Percentiles rank a stretch among this genome's conserved stretches.
Evolutionary conservation across 306 rosid genomes (phyloP).

Genomic region (Vigna mungo): DNA sequence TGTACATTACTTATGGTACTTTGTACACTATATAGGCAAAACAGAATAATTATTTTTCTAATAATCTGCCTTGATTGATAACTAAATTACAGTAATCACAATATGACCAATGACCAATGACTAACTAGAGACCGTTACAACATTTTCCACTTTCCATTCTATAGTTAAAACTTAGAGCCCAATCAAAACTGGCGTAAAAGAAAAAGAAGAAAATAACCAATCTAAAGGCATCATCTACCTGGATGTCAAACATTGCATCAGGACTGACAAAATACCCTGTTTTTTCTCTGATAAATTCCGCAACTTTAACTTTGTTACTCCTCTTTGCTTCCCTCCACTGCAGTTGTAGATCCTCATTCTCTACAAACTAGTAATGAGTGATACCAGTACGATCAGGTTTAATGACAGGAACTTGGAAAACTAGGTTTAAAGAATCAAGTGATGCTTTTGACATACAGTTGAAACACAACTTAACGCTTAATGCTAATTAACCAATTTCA

Average conservation of each 20-base stretch:
- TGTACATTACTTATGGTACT: not conserved
- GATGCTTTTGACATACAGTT: constrained; percentile 24
- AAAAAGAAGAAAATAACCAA: constrained; percentile 17
- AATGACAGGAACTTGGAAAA: constrained; percentile 32
- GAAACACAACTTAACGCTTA: constrained; percentile 21
- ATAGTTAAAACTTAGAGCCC: constrained; percentile 22
- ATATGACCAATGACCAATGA: not conserved
- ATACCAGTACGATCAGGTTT: constrained; percentile 45
- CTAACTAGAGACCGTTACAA: not conserved
- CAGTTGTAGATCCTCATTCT: constrained; percentile 79
- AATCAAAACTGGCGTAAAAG: constrained; percentile 17
- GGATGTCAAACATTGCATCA: constrained; percentile 94
- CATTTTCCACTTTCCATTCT: constrained; percentile 30
- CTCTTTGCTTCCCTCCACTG: constrained; percentile 90
- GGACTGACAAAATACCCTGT: constrained; percentile 93
- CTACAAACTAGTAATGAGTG: constrained; percentile 67
- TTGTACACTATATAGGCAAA: not conserved
- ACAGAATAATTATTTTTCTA: not conserved
- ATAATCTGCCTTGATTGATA: not conserved
- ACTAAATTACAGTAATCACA: constrained; percentile 14
- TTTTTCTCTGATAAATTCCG: constrained; percentile 71
- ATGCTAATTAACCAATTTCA: constrained; percentile 21
- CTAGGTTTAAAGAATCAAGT: constrained; percentile 30
- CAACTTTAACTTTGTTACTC: constrained; percentile 86
- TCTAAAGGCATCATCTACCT: constrained; percentile 60